phyloP scores from a whole-genome alignment of 2,329 filamentous ascomycete species.

The Cyphellophora europaea region DNA sequence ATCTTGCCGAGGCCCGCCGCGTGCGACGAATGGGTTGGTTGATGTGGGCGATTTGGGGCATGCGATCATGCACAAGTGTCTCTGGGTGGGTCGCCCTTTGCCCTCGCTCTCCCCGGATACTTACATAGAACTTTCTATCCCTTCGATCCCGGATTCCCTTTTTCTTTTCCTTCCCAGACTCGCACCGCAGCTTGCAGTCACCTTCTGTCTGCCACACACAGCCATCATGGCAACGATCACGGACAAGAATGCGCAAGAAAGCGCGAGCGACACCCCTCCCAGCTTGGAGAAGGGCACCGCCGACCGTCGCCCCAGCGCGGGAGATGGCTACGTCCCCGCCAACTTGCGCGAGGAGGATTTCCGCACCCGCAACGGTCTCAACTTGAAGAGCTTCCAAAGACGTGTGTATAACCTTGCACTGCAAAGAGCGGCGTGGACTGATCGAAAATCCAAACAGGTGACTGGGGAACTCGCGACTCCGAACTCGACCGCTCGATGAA shows the following conservation, averaged over 20 bases:
- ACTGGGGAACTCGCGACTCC: background rate
- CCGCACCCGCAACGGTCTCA: constrained; percentile 20
- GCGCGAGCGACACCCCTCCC: background rate
- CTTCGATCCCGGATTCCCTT: too few relatives aligned
- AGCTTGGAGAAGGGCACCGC: background rate
- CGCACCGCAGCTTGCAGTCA: too few relatives aligned
- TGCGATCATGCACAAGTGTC: too few relatives aligned
- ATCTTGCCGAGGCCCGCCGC: too few relatives aligned
- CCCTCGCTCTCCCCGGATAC: too few relatives aligned
- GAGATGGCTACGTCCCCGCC: background rate
- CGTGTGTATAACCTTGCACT: constrained; percentile 8
- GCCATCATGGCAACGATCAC: background rate
- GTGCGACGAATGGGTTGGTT: too few relatives aligned
- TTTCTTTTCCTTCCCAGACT: too few relatives aligned
- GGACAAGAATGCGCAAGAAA: background rate
- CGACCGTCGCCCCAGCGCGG: background rate
- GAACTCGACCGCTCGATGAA: constrained; percentile 44
- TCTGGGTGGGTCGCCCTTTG: too few relatives aligned
- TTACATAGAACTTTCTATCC: too few relatives aligned
- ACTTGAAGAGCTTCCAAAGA: constrained; percentile 17
- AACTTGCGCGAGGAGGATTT: constrained; percentile 15
- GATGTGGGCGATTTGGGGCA: too few relatives aligned
- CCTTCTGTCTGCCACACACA: too few relatives aligned
- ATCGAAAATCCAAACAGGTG: background rate
- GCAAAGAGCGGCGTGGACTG: background rate